phyloP scores from a whole-genome alignment of 2,329 filamentous ascomycete genomes.

The Alternaria sp. region DNA sequence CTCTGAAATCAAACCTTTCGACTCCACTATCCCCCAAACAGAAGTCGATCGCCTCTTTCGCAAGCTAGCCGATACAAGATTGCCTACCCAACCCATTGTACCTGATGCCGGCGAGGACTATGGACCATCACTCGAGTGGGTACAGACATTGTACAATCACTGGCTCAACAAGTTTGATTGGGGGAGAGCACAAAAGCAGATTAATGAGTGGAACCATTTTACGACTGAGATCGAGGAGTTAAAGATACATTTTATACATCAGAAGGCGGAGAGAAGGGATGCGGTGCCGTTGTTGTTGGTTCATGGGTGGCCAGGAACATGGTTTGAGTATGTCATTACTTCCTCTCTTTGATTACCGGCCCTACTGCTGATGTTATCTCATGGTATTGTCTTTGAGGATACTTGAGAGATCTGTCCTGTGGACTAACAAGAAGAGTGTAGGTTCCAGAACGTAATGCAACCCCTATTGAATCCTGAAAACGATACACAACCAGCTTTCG shows the following conservation, averaged over 20 bases:
- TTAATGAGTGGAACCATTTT: slow-evolving; percentile 47
- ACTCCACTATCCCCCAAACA: slow-evolving; percentile 43
- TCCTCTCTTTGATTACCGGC: background rate
- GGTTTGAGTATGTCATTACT: slow-evolving; percentile 48
- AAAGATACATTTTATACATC: slow-evolving; percentile 53
- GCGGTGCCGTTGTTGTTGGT: slow-evolving; percentile 54
- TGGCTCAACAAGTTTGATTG: slow-evolving; percentile 49
- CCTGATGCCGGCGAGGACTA: slow-evolving; percentile 48
- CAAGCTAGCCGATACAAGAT: slow-evolving; percentile 46
- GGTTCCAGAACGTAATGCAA: slow-evolving; percentile 48
- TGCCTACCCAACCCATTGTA: slow-evolving; percentile 46
- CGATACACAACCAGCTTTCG: slow-evolving; percentile 54
- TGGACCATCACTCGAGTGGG: slow-evolving; percentile 46
- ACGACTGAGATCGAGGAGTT: slow-evolving; percentile 47
- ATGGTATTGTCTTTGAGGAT: background rate
- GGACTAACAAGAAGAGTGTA: background rate
- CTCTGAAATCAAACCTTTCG: slow-evolving; percentile 43
- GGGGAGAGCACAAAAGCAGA: slow-evolving; percentile 41
- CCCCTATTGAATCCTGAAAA: slow-evolving; percentile 44
- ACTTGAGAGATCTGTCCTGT: background rate
- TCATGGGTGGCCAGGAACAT: slow-evolving; percentile 57
- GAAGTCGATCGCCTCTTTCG: slow-evolving; percentile 49
- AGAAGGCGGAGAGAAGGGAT: slow-evolving; percentile 39
- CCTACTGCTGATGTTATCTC: background rate
- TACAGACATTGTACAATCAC: slow-evolving; percentile 42